These are phyloP conservation scores for Saussurea involucrata DNA, from an alignment of 129 eudicot genomes.

Conservation along the genomic window DNA sequence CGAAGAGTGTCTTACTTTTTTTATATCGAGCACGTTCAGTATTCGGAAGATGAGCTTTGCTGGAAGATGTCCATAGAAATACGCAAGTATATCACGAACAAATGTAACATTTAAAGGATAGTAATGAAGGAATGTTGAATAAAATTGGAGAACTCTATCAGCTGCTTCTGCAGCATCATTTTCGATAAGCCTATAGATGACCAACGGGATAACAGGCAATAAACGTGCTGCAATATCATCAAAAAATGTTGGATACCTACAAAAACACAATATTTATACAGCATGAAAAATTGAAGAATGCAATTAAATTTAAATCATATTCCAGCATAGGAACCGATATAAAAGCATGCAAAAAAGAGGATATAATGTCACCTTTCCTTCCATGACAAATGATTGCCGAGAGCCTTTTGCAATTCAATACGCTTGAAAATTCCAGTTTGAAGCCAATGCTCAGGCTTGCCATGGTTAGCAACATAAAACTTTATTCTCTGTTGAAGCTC, in stretches of 20 bases:
- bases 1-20: slow-evolving; percentile 51
- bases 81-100: slow-evolving; percentile 94
- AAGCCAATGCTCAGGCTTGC: slow-evolving; percentile 94
- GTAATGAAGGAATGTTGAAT: slow-evolving; percentile 73
- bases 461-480: slow-evolving; percentile 64
- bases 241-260: slow-evolving; percentile 84
- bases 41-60: slow-evolving; percentile 84
- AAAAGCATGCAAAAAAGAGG: background rate
- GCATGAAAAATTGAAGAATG: background rate
- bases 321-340: background rate
- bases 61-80: slow-evolving; percentile 94
- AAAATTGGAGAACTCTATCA: slow-evolving; percentile 85
- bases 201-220: slow-evolving; percentile 85
- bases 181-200: slow-evolving; percentile 87
- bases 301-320: background rate
- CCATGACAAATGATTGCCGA: slow-evolving; percentile 94
- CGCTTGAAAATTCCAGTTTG: slow-evolving; percentile 73
- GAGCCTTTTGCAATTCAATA: slow-evolving; percentile 79
- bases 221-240: slow-evolving; percentile 95
- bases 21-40: slow-evolving; percentile 69
- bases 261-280: slow-evolving; percentile 2
- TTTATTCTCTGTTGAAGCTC: slow-evolving; percentile 92
- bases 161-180: slow-evolving; percentile 87
- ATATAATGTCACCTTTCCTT: slow-evolving; percentile 69
- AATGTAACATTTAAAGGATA: slow-evolving; percentile 85